Percentiles rank a stretch among this genome's conserved stretches.
These are phyloP conservation scores for Hypoxylon sp. DNA, from an alignment of 2,329 filamentous ascomycete species.

Conservation along the genomic window DNA sequence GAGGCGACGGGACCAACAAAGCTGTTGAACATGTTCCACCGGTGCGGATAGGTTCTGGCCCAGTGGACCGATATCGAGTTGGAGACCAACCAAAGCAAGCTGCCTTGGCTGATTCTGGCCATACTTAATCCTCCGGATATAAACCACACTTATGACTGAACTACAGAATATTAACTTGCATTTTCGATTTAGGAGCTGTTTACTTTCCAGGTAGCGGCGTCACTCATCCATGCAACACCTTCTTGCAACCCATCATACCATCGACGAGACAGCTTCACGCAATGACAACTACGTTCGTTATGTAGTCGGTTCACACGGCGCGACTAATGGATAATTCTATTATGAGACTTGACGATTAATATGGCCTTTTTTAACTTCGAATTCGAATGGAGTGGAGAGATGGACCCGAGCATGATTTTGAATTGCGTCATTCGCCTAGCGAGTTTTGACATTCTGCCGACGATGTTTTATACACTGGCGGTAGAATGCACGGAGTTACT, in stretches of 20 bases:
- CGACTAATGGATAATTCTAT: slow-evolving; percentile 5
- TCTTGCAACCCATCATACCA: slow-evolving; percentile 32
- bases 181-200: slow-evolving; percentile 35
- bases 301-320: slow-evolving; percentile 17
- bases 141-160: slow-evolving; percentile 12
- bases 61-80: slow-evolving; percentile 36
- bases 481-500: not conserved
- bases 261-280: slow-evolving; percentile 14
- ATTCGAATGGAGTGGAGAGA: not conserved
- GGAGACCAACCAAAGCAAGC: slow-evolving; percentile 35
- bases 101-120: slow-evolving; percentile 34
- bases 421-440: slow-evolving; percentile 9
- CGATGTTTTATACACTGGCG: slow-evolving; percentile 6
- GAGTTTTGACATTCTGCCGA: slow-evolving; percentile 4
- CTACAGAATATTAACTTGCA: slow-evolving; percentile 34
- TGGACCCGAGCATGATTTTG: not conserved
- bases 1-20: slow-evolving; percentile 37
- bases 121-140: slow-evolving; percentile 15
- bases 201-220: slow-evolving; percentile 37
- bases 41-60: slow-evolving; percentile 25
- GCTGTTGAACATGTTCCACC: slow-evolving; percentile 38
- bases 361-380: not conserved
- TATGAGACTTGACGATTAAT: slow-evolving; percentile 16
- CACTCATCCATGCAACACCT: slow-evolving; percentile 29
- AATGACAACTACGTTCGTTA: slow-evolving; percentile 35